Evolutionary conservation across 257 asterid genomes (phyloP).

Genomic region (Solanum ossicruentum): DNA sequence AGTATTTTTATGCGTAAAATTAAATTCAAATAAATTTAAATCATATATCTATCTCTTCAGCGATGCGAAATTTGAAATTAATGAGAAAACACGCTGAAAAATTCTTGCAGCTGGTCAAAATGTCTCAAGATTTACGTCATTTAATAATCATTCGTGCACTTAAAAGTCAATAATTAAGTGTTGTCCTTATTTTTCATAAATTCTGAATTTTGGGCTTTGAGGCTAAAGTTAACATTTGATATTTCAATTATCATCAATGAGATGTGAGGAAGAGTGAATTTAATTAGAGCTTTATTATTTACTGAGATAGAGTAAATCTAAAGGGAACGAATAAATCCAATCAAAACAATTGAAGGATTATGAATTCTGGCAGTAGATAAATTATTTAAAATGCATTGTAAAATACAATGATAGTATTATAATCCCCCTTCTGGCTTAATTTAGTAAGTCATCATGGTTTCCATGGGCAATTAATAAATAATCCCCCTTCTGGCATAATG

Average conservation of each 20-base stretch:
- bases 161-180: not conserved
- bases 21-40: not conserved
- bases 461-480: not conserved
- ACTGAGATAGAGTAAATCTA: not conserved
- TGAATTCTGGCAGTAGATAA: not conserved
- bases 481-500: too few relatives aligned
- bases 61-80: not conserved
- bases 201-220: not conserved
- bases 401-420: not conserved
- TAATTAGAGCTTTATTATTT: not conserved
- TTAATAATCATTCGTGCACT: not conserved
- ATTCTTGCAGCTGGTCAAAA: not conserved
- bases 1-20: not conserved
- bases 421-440: not conserved
- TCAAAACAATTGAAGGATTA: not conserved
- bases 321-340: not conserved
- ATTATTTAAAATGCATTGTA: not conserved
- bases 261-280: not conserved
- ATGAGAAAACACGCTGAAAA: not conserved
- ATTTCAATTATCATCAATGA: not conserved
- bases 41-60: accelerated
- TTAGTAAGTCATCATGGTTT: not conserved
- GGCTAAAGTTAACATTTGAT: not conserved
- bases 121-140: not conserved
- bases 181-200: not conserved